Conservation (phyloP, 2,329 filamentous ascomycete species). For the Leptographium wingfieldii region DNA sequence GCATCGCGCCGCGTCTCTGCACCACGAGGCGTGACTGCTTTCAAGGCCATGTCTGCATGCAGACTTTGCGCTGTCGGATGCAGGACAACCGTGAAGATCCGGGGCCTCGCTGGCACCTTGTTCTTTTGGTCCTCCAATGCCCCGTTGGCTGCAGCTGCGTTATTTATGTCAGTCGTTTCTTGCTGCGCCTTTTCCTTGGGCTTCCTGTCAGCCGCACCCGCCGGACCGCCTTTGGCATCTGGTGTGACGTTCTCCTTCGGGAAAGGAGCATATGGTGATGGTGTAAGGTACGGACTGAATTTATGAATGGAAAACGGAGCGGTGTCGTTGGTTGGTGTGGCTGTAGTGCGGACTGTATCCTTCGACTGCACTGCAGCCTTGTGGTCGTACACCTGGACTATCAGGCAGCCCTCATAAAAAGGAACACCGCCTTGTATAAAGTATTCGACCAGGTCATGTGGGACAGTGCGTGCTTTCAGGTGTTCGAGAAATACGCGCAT, state of each 20-base stretch:
- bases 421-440: slow-evolving; percentile 57
- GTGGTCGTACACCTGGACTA: slow-evolving; percentile 88
- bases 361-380: slow-evolving; percentile 51
- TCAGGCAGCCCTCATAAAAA: slow-evolving; percentile 92
- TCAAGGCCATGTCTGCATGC: slow-evolving; percentile 60
- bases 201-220: slow-evolving; percentile 22
- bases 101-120: slow-evolving; percentile 42
- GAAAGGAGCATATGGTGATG: slow-evolving; percentile 72
- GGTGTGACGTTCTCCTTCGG: slow-evolving; percentile 37
- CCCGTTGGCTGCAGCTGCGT: slow-evolving; percentile 39
- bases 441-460: slow-evolving; percentile 77
- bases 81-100: slow-evolving; percentile 66
- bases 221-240: slow-evolving; percentile 4
- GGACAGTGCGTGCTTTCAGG: slow-evolving; percentile 61
- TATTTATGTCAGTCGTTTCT: slow-evolving; percentile 34
- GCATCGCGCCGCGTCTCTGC: slow-evolving; percentile 4
- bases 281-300: slow-evolving; percentile 79
- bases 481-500: slow-evolving; percentile 77
- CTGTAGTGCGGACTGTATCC: slow-evolving; percentile 39
- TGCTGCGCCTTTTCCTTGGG: slow-evolving; percentile 11
- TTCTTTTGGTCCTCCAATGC: slow-evolving; percentile 31
- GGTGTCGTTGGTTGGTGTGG: slow-evolving; percentile 47
- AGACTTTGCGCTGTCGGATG: slow-evolving; percentile 69
- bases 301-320: slow-evolving; percentile 80
- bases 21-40: slow-evolving; percentile 56